Evolutionary conservation across 2,329 filamentous ascomycete species (phyloP).

Genomic region (Coleophoma eucalyptorum): DNA sequence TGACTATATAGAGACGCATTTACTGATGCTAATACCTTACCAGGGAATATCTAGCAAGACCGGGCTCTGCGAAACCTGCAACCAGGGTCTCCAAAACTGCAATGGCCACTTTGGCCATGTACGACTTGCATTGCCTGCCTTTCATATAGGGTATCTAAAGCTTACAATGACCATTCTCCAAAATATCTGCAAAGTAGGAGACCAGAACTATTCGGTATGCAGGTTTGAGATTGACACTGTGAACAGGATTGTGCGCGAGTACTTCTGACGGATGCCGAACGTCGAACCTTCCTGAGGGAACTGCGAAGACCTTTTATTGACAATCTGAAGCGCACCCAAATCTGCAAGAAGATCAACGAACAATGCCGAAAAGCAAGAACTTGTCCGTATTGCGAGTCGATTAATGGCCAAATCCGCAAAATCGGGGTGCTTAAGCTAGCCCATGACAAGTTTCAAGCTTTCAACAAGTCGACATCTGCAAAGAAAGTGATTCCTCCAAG

Average conservation of each 20-base stretch:
- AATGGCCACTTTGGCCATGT: constrained; percentile 96
- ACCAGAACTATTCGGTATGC: constrained; percentile 3
- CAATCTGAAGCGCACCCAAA: constrained; percentile 76
- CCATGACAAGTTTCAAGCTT: constrained; percentile 88
- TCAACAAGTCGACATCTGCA: constrained; percentile 81
- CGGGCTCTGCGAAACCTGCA: constrained; percentile 77
- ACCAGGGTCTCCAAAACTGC: constrained; percentile 75
- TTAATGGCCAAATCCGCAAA: constrained; percentile 92
- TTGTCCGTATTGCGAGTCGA: constrained; percentile 75
- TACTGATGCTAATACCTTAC: background rate
- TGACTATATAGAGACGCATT: background rate
- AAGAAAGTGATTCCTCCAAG: constrained; percentile 79
- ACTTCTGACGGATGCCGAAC: constrained; percentile 75
- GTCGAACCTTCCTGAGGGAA: constrained; percentile 73
- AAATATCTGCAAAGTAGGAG: constrained; percentile 79
- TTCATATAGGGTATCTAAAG: constrained; percentile 94
- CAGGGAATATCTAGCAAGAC: constrained; percentile 82
- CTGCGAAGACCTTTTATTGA: constrained; percentile 80
- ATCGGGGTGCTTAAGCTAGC: constrained; percentile 87
- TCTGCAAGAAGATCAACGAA: constrained; percentile 84
- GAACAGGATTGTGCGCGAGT: constrained; percentile 73
- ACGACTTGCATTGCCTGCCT: constrained; percentile 82
- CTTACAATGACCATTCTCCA: constrained; percentile 90
- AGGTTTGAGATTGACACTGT: constrained; percentile 9
- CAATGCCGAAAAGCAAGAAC: constrained; percentile 83